A percentile compares a stretch with the other conserved stretches of the same genome.
phyloP scores from a whole-genome alignment of 2,329 filamentous ascomycete genomes.

The Clonostachys rhizophaga region DNA sequence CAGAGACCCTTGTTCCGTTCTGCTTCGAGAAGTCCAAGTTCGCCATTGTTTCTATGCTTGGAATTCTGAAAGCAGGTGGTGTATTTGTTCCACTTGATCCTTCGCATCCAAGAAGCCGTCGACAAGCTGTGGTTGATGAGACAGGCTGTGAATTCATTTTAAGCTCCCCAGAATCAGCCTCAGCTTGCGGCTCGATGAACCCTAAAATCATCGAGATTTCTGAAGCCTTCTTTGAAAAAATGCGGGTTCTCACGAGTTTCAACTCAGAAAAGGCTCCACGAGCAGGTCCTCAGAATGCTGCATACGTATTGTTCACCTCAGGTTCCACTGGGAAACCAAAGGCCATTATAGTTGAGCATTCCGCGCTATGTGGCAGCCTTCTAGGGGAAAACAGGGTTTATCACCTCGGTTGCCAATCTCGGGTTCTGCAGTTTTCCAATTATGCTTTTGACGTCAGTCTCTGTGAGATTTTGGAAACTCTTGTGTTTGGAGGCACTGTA shows the following conservation, averaged over 20 bases:
- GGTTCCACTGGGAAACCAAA: slow-evolving; percentile 12
- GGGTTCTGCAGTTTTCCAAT: slow-evolving; percentile 40
- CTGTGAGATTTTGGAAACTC: slow-evolving; percentile 24
- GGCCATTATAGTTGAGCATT: slow-evolving; percentile 10
- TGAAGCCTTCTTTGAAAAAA: neutral
- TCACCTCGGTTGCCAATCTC: neutral
- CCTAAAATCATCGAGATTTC: neutral
- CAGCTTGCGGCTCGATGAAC: neutral
- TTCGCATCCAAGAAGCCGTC: neutral
- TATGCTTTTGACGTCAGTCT: slow-evolving; percentile 43
- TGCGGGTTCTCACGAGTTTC: neutral
- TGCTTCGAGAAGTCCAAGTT: slow-evolving; percentile 1
- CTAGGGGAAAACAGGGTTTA: neutral
- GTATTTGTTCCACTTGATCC: slow-evolving; percentile 1
- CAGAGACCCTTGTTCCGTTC: slow-evolving; percentile 7
- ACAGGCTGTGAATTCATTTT: neutral
- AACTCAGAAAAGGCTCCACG: neutral
- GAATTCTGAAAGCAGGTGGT: neutral
- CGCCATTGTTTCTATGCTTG: neutral
- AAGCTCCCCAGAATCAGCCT: slow-evolving; percentile 11
- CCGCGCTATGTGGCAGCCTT: slow-evolving; percentile 6
- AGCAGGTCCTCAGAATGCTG: slow-evolving; percentile 1
- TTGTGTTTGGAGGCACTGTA: slow-evolving; percentile 9
- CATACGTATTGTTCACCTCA: slow-evolving; percentile 11
- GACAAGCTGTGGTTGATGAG: neutral